Evolutionary conservation across 192 early-diverging fungal genomes (phyloP), one percentile per base, ranked within the genome.

Genomic region (Linnemannia schmuckeri): DNA sequence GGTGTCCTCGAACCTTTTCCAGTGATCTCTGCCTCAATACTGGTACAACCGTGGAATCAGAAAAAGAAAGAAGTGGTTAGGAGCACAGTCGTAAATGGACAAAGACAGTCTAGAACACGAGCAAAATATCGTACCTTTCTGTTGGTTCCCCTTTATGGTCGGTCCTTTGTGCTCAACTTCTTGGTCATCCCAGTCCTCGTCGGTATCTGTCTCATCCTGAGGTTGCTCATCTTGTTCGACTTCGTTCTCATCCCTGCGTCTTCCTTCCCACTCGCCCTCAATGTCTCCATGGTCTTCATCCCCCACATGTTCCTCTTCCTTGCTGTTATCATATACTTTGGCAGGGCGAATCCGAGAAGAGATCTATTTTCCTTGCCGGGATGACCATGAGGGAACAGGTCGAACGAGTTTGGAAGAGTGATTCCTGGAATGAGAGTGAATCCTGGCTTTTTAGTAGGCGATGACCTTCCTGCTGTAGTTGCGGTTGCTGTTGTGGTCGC

Each of bases 171-270:
- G 27, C 40, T 70, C 13, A 2, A 49, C 3, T 49, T 24, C 27
- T 27, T 74, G 40, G 13, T 74, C n/a, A 9, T 41, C 44, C 30
- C 24, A 37, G 1, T 20, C 54, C 0, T 81, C 71, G 27, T 74
- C 24, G 30, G 4, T 44, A 20, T 72, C 54, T 27, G 33, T n/a
- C 15, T 79, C 27, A 30, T 54, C 70, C 12, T 81, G 42, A 42
- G 0, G 22, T 6, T 55, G 41, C 4, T 24, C 5, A 30, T 18
- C 49, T 4, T 55, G 46, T 4, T 3, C 24, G 13, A 4, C 9
- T 30, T 79, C 66, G 22, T 47, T 76, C 6, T 57, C 72, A 41
- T 75, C 75, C 7, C 75, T 71, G 6, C 61, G 80, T 24, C 69
- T 18, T 0, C 77, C 47, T 0, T 79, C 80, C 30, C 78, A 73